Percentiles rank a stretch among this genome's conserved stretches.
phyloP scores from a whole-genome alignment of 2,329 filamentous ascomycete genomes.

The Xylariaceae sp. region DNA sequence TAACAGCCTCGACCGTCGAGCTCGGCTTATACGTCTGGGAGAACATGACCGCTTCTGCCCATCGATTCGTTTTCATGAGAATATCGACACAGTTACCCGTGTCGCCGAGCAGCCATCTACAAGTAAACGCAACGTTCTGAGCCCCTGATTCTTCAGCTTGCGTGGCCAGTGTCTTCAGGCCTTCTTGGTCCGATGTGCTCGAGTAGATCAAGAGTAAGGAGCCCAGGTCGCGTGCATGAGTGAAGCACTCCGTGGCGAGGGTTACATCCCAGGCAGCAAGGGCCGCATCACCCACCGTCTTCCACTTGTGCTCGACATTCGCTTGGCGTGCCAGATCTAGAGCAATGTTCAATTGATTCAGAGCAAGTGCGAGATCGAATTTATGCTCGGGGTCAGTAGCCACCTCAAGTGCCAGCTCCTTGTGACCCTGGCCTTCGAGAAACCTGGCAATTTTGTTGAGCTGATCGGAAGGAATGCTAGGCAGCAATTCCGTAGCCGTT shows the following conservation, averaged over 20 bases:
- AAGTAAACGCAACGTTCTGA: slow-evolving; percentile 91
- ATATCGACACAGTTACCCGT: slow-evolving; percentile 76
- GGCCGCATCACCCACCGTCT: slow-evolving; percentile 90
- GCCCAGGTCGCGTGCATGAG: slow-evolving; percentile 82
- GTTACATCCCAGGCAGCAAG: slow-evolving; percentile 80
- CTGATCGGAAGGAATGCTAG: slow-evolving; percentile 82
- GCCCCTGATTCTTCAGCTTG: slow-evolving; percentile 73
- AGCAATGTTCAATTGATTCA: slow-evolving; percentile 81
- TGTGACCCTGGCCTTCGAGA: slow-evolving; percentile 94
- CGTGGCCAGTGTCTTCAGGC: slow-evolving; percentile 65
- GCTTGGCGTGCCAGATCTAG: slow-evolving; percentile 77
- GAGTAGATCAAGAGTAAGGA: slow-evolving; percentile 85
- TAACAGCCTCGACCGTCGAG: slow-evolving; percentile 61
- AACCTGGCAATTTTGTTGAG: slow-evolving; percentile 98
- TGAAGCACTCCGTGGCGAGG: slow-evolving; percentile 90
- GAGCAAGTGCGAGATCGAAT: slow-evolving; percentile 81
- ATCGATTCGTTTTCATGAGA: slow-evolving; percentile 70
- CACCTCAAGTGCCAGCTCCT: slow-evolving; percentile 90
- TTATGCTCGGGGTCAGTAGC: slow-evolving; percentile 94
- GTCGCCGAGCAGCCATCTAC: slow-evolving; percentile 82
- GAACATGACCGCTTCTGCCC: slow-evolving; percentile 85
- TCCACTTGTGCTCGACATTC: slow-evolving; percentile 96
- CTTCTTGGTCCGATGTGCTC: slow-evolving; percentile 73
- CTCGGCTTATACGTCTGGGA: slow-evolving; percentile 94
- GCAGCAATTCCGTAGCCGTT: slow-evolving; percentile 77